A percentile compares a stretch with the other conserved stretches of the same genome.
Evolutionary conservation across 306 rosid species (phyloP).

Genomic region (Begonia fuchsioides): DNA sequence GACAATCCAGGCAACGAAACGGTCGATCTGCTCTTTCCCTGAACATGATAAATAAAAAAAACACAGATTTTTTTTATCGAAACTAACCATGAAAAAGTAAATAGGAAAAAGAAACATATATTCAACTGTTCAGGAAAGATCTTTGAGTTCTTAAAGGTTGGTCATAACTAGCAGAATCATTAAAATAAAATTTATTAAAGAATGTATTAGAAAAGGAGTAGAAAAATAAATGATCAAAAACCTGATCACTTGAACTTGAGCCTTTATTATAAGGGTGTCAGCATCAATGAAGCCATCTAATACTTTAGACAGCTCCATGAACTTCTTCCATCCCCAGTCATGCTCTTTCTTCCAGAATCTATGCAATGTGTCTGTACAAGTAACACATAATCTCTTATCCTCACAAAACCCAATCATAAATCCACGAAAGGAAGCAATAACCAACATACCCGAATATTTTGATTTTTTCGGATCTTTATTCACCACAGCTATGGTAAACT

Average conservation of each 20-base stretch:
- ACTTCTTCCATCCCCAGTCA: constrained; percentile 99
- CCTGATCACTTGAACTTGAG: constrained; percentile 99
- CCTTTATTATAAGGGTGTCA: constrained; percentile 88
- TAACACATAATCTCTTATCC: constrained; percentile 9
- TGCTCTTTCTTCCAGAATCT: constrained; percentile 99
- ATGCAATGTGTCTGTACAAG: constrained; percentile 78
- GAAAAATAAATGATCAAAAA: constrained; percentile 4
- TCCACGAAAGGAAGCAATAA: constrained; percentile 4
- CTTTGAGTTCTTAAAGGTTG: constrained; percentile 22
- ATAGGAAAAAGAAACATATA: neutral
- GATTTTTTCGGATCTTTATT: constrained; percentile 93
- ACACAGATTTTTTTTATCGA: neutral
- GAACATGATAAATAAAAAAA: constrained; percentile 19
- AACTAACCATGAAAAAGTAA: neutral
- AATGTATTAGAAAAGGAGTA: too few species aligned
- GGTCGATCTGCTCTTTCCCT: constrained; percentile 97
- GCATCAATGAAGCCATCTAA: constrained; percentile 89
- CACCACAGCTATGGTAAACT: constrained; percentile 90
- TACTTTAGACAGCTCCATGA: constrained; percentile 96
- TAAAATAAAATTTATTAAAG: too few species aligned
- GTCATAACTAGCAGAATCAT: too few species aligned
- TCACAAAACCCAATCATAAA: constrained; percentile 7
- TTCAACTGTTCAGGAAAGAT: neutral
- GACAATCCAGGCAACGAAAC: constrained; percentile 95
- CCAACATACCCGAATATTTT: constrained; percentile 67